Percentiles rank a stretch among this genome's conserved stretches.
phyloP scores from a whole-genome alignment of 192 early-diverging fungal genomes.

The Coemansia asiatica region DNA sequence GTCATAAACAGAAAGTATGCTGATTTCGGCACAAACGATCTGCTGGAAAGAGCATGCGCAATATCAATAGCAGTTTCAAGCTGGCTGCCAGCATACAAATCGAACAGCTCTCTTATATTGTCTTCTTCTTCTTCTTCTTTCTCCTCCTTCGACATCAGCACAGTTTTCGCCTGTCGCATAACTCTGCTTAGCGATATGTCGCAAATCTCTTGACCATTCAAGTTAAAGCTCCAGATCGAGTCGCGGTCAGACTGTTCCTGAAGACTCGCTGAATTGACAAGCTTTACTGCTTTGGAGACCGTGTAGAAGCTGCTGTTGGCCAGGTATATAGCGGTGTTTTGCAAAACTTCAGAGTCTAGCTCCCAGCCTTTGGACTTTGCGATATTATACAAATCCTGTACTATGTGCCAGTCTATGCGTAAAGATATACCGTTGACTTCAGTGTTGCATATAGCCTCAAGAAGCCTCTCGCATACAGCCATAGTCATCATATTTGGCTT shows the following conservation, averaged over 20 bases:
- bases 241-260: not conserved
- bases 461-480: conserved; percentile 26
- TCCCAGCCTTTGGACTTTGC: conserved; percentile 22
- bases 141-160: not conserved
- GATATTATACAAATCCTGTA: conserved; percentile 15
- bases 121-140: too few relatives aligned
- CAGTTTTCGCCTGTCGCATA: not conserved
- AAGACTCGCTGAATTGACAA: not conserved
- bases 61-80: conserved; percentile 17
- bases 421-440: not conserved
- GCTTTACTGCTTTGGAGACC: not conserved
- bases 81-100: not conserved
- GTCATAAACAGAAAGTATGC: conserved; percentile 10
- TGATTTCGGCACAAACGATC: not conserved
- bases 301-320: conserved; percentile 18
- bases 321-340: conserved; percentile 21
- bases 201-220: not conserved
- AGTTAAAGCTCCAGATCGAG: conserved; percentile 3
- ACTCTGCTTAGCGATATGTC: conserved; percentile 7
- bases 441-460: conserved; percentile 26
- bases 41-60: conserved; percentile 3
- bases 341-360: conserved; percentile 14
- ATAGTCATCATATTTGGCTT: conserved; percentile 24
- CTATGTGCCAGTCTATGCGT: conserved; percentile 14
- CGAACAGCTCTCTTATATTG: not conserved